Conservation (phyloP, 106 monocot species). For the Apostasia ramifera region DNA sequence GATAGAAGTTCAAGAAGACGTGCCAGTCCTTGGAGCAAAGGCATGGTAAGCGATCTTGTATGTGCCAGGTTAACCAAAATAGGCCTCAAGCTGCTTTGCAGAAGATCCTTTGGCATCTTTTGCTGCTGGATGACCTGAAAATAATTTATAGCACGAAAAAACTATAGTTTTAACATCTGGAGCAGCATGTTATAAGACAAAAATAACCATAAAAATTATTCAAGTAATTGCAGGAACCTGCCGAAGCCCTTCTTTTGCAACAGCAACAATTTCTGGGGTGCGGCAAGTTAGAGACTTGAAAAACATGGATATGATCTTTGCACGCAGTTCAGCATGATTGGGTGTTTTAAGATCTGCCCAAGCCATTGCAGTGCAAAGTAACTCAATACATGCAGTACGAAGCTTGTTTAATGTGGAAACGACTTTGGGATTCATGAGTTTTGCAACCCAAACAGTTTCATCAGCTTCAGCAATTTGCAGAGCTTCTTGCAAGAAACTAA, state of each 20-base stretch:
- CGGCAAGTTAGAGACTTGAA: constrained; percentile 96
- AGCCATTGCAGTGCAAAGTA: constrained; percentile 98
- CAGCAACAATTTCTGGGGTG: constrained; percentile 90
- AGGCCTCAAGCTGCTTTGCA: constrained; percentile 91
- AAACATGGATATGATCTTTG: constrained; percentile 97
- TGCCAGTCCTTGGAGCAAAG: constrained; percentile 92
- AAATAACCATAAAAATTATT: background rate
- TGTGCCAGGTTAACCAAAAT: constrained; percentile 91
- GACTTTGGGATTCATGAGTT: constrained; percentile 90
- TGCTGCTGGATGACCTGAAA: constrained; percentile 94
- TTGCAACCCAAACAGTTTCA: constrained; percentile 94
- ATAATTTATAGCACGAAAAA: background rate
- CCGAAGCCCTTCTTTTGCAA: constrained; percentile 97
- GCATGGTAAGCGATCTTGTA: constrained; percentile 93
- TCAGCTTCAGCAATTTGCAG: constrained; percentile 98
- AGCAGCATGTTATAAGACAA: no score
- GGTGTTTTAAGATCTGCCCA: constrained; percentile 90
- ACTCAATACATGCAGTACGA: constrained; percentile 94
- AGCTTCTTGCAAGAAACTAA: constrained; percentile 97
- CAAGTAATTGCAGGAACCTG: constrained; percentile 38
- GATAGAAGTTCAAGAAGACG: constrained; percentile 93
- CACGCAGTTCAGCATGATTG: constrained; percentile 67
- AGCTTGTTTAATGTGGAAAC: constrained; percentile 90
- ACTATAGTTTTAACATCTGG: no score
- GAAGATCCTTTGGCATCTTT: constrained; percentile 94